phyloP scores from a whole-genome alignment of 2,329 filamentous ascomycete species.

The Aspergillus hiratsukae region DNA sequence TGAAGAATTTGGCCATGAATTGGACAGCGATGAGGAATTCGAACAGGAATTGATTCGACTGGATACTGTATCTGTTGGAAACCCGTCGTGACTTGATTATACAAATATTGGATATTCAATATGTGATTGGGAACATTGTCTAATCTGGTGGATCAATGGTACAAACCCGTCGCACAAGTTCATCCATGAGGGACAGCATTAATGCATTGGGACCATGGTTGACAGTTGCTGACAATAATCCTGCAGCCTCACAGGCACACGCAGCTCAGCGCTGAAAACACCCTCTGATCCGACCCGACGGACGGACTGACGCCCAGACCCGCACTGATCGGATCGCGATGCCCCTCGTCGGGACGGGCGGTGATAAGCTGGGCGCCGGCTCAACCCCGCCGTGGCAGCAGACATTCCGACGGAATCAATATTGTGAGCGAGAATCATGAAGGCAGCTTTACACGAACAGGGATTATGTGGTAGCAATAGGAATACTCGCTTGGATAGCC shows the following conservation, averaged over 20 bases:
- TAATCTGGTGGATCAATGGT: not conserved
- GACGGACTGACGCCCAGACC: slow-evolving; percentile 3
- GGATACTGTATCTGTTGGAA: slow-evolving; percentile 5
- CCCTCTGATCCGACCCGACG: slow-evolving; percentile 21
- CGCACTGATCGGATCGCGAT: slow-evolving; percentile 17
- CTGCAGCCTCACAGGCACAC: not conserved
- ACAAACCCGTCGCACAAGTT: not conserved
- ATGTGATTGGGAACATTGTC: not conserved
- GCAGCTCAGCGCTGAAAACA: not conserved
- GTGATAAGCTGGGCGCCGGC: slow-evolving; percentile 8
- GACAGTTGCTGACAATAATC: not conserved
- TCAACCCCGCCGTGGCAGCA: not conserved
- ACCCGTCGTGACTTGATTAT: not conserved
- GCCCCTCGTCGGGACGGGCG: slow-evolving; percentile 13
- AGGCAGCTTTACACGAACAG: not conserved
- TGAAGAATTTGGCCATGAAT: slow-evolving; percentile 19
- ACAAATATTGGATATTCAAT: not conserved
- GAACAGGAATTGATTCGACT: slow-evolving; percentile 16
- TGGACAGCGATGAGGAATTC: slow-evolving; percentile 18
- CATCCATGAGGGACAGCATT: not conserved
- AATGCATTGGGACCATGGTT: not conserved
- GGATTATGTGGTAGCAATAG: not conserved
- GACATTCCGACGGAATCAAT: slow-evolving; percentile 6
- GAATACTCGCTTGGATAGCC: not conserved
- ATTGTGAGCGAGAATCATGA: not conserved